phyloP scores from a whole-genome alignment of 805 yeast genomes.

The Yamadazyma takamatsuzukensis region DNA sequence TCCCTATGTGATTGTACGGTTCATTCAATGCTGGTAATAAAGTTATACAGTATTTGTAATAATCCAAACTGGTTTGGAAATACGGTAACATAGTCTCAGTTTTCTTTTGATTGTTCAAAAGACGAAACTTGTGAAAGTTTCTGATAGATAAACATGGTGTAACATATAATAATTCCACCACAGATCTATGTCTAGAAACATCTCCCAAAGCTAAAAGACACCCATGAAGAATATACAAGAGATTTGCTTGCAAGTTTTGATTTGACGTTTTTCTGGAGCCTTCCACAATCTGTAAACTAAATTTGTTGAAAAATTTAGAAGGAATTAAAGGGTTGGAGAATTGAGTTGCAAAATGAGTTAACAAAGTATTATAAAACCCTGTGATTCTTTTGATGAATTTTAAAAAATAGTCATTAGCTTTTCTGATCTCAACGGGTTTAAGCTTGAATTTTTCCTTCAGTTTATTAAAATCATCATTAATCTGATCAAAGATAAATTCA shows the following conservation, averaged over 20 bases:
- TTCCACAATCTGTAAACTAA: constrained; percentile 18
- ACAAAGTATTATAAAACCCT: constrained; percentile 44
- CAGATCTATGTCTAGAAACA: constrained; percentile 52
- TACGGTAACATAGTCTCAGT: constrained; percentile 29
- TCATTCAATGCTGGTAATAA: constrained; percentile 68
- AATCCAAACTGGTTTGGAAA: constrained; percentile 24
- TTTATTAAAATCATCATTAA: constrained; percentile 6
- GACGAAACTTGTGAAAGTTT: constrained; percentile 27
- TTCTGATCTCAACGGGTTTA: constrained; percentile 53
- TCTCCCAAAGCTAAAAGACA: constrained; percentile 55
- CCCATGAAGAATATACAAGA: constrained; percentile 44
- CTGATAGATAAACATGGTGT: constrained; percentile 27
- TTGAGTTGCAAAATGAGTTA: constrained; percentile 37
- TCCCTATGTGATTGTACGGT: constrained; percentile 58
- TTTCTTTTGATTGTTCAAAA: constrained; percentile 31
- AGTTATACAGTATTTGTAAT: constrained; percentile 50
- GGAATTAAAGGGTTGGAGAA: constrained; percentile 35
- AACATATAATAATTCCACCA: constrained; percentile 44
- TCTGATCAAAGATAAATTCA: constrained; percentile 6
- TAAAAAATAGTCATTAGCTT: constrained; percentile 47
- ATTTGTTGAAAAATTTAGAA: constrained; percentile 25
- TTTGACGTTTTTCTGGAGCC: constrained; percentile 11
- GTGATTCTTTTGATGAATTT: constrained; percentile 47
- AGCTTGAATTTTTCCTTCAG: constrained; percentile 18
- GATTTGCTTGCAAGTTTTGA: constrained; percentile 23